Percentiles rank a stretch among this genome's conserved stretches.
phyloP scores from a whole-genome alignment of 805 yeast species.

The Suhomyces tanzawaensis region DNA sequence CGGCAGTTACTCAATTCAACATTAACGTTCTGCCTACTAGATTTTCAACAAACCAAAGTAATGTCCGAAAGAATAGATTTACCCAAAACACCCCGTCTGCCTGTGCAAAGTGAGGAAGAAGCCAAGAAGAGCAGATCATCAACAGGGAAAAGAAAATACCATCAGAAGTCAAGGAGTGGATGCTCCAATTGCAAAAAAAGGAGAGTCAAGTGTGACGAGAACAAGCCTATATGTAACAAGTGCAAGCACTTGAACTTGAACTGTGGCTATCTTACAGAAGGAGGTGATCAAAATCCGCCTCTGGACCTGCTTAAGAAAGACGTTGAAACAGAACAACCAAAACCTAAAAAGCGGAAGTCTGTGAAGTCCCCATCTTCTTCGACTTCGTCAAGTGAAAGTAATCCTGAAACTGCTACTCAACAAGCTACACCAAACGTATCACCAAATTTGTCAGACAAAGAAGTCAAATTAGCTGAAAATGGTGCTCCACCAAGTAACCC shows the following conservation, averaged over 20 bases:
- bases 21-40: not conserved
- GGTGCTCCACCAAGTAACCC: not conserved
- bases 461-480: not conserved
- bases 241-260: slow-evolving; percentile 76
- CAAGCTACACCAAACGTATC: slow-evolving; percentile 25
- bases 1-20: not conserved
- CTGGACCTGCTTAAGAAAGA: slow-evolving; percentile 4
- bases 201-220: slow-evolving; percentile 91
- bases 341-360: slow-evolving; percentile 3
- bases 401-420: slow-evolving; percentile 13
- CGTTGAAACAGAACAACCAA: not conserved
- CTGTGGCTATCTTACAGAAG: slow-evolving; percentile 55
- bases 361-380: not conserved
- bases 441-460: slow-evolving; percentile 16
- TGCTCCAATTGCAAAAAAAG: slow-evolving; percentile 87
- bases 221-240: slow-evolving; percentile 73
- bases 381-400: not conserved
- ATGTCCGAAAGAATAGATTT: too few species aligned
- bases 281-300: slow-evolving; percentile 6
- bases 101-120: not conserved
- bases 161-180: slow-evolving; percentile 84
- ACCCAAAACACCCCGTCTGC: too few species aligned
- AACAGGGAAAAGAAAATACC: slow-evolving; percentile 80
- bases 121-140: slow-evolving; percentile 19
- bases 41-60: not conserved